phyloP scores from a whole-genome alignment of 2,329 filamentous ascomycete species.

The Pyricularia sp. region DNA sequence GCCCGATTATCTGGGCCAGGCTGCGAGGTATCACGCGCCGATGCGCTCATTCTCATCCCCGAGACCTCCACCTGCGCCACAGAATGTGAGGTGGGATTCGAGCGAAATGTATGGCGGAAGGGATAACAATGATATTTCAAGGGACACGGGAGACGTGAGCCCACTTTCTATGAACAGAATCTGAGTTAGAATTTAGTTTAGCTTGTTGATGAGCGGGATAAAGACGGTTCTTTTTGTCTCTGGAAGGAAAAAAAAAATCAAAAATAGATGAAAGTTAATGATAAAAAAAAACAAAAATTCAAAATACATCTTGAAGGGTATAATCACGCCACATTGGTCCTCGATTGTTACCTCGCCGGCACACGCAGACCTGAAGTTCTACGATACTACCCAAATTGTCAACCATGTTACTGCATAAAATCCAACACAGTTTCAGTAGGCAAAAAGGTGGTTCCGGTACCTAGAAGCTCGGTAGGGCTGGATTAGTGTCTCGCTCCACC shows the following conservation, averaged over 20 bases:
- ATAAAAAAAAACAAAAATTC: neutral
- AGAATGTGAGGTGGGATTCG: slow-evolving; percentile 31
- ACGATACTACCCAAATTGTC: too few species aligned
- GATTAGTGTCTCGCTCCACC: too few species aligned
- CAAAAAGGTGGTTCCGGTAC: too few species aligned
- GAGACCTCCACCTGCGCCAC: slow-evolving; percentile 29
- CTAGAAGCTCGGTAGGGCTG: too few species aligned
- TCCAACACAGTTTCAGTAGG: too few species aligned
- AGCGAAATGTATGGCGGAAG: slow-evolving; percentile 27
- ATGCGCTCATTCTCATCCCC: slow-evolving; percentile 47
- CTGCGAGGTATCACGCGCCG: slow-evolving; percentile 45
- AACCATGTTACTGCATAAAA: too few species aligned
- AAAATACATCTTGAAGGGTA: neutral
- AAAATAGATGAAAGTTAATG: neutral
- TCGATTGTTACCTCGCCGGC: neutral
- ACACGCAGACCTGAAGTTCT: neutral
- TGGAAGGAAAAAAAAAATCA: neutral
- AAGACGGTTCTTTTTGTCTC: neutral
- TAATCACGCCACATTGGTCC: neutral
- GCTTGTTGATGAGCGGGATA: neutral
- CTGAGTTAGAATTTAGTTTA: slow-evolving; percentile 18
- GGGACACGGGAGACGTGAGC: slow-evolving; percentile 33
- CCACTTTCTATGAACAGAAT: slow-evolving; percentile 48
- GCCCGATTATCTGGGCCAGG: slow-evolving; percentile 46
- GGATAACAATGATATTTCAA: slow-evolving; percentile 16